Evolutionary conservation across 1,139 yeast genomes (phyloP).

Genomic region (Geotrichum phurueaensis): DNA sequence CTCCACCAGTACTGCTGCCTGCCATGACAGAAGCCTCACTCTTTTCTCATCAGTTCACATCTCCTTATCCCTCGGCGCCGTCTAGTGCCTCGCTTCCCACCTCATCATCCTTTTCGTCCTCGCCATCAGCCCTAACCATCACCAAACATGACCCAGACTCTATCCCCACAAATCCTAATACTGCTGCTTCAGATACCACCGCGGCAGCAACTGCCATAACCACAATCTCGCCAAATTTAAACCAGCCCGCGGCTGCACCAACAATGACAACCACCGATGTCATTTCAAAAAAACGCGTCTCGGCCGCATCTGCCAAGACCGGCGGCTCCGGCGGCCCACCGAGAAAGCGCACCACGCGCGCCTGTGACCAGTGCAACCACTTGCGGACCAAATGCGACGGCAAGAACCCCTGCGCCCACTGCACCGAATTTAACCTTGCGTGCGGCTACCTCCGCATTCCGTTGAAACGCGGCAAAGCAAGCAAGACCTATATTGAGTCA

Average conservation of each 20-base stretch:
- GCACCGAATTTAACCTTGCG: slow-evolving; percentile 11
- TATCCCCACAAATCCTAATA: neutral
- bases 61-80: slow-evolving; percentile 1
- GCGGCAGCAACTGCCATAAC: neutral
- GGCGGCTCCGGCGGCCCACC: slow-evolving; percentile 5
- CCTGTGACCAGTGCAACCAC: slow-evolving; percentile 21
- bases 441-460: slow-evolving; percentile 39
- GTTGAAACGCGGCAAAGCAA: slow-evolving; percentile 40
- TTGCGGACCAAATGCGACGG: slow-evolving; percentile 22
- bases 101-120: slow-evolving; percentile 4
- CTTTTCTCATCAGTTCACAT: slow-evolving; percentile 1
- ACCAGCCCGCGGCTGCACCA: neutral
- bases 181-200: neutral
- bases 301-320: neutral
- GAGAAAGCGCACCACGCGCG: slow-evolving; percentile 19
- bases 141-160: neutral
- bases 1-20: neutral
- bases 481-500: slow-evolving; percentile 26
- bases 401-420: slow-evolving; percentile 20
- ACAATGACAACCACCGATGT: neutral
- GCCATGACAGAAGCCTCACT: slow-evolving; percentile 6
- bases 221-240: neutral
- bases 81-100: neutral
- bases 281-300: neutral
- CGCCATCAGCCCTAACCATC: neutral